Percentiles rank a stretch among this genome's conserved stretches.
Conservation (phyloP, 2,329 filamentous ascomycete genomes). For the Ophiobolus disseminans region DNA sequence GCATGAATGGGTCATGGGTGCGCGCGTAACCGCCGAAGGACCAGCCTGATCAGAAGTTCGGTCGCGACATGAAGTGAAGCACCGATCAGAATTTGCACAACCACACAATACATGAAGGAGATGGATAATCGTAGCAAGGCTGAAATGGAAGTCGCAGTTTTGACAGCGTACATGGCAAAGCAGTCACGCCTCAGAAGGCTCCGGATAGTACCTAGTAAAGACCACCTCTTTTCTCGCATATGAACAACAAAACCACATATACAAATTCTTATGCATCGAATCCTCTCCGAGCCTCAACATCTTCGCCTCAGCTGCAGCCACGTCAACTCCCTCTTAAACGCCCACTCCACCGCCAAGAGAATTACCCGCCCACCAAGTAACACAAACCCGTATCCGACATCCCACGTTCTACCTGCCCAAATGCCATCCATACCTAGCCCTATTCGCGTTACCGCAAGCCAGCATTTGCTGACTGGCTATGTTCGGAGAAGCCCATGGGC, state of each 20-base stretch:
- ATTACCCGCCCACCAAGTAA: slow-evolving; percentile 6
- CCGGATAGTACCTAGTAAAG: too few species aligned
- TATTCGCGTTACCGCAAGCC: background rate
- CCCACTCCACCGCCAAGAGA: slow-evolving; percentile 9
- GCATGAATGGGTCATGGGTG: slow-evolving; percentile 9
- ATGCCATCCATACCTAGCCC: background rate
- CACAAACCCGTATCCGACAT: background rate
- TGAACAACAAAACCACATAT: background rate
- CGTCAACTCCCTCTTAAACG: background rate
- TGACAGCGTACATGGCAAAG: too few species aligned
- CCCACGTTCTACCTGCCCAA: background rate
- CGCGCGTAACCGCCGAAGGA: slow-evolving; percentile 1
- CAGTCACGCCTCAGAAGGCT: too few species aligned
- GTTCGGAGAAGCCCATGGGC: background rate
- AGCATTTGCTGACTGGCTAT: background rate
- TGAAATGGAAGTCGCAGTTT: too few species aligned
- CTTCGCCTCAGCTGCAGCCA: background rate
- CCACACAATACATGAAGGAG: background rate
- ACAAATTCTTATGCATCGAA: background rate
- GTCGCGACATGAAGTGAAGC: background rate
- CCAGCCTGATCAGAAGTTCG: background rate
- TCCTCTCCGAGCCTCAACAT: background rate
- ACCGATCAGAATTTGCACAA: background rate
- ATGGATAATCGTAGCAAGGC: too few species aligned
- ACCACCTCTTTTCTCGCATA: too few species aligned